phyloP scores from a whole-genome alignment of 345 rosid species.

The Eucalyptus cladocalyx region DNA sequence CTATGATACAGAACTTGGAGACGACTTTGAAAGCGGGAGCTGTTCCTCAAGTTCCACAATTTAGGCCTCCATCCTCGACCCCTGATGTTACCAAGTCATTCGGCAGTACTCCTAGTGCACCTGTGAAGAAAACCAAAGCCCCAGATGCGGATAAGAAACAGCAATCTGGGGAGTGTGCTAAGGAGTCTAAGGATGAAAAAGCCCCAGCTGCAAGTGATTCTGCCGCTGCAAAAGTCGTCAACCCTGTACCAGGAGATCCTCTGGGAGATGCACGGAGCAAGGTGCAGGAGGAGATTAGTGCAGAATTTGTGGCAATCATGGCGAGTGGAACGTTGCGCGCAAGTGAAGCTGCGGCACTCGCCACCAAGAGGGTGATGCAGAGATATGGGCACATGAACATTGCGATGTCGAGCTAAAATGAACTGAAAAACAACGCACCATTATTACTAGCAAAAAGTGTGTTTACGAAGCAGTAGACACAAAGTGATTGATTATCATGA shows the following conservation, averaged over 20 bases:
- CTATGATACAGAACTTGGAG: slow-evolving; percentile 87
- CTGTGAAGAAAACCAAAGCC: not conserved
- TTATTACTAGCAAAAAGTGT: not conserved
- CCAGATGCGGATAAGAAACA: not conserved
- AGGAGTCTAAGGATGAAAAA: not conserved
- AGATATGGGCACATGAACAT: slow-evolving; percentile 54
- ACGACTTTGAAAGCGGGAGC: slow-evolving; percentile 71
- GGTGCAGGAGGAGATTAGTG: slow-evolving; percentile 79
- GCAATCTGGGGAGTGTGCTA: not conserved
- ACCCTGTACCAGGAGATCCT: slow-evolving; percentile 24
- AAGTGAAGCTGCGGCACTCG: slow-evolving; percentile 89
- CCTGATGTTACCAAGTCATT: slow-evolving; percentile 5
- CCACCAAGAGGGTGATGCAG: slow-evolving; percentile 81
- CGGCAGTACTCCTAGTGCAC: not conserved
- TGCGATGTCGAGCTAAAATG: slow-evolving; percentile 13
- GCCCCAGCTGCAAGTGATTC: not conserved
- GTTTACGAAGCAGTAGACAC: not conserved
- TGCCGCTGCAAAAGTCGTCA: slow-evolving; percentile 5
- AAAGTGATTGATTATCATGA: not conserved
- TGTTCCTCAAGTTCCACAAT: slow-evolving; percentile 85
- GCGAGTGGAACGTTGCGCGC: slow-evolving; percentile 75
- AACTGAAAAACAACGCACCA: no score
- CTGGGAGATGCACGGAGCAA: slow-evolving; percentile 67
- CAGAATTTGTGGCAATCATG: slow-evolving; percentile 75
- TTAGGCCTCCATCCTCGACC: slow-evolving; percentile 28